Conservation (phyloP, 1,284 basidiomycete genomes). For the Puccinia triticina region DNA sequence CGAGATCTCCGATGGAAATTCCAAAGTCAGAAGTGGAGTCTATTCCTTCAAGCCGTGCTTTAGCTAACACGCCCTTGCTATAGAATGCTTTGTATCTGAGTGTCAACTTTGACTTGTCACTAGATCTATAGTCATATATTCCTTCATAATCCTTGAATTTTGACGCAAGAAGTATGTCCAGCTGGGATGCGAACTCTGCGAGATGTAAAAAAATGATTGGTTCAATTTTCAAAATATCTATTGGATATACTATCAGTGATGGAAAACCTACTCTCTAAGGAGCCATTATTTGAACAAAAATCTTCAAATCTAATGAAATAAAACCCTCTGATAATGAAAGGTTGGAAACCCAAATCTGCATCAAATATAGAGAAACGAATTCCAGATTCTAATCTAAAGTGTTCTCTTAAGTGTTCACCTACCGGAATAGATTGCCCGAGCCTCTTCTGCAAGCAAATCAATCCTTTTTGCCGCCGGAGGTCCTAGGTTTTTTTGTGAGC, state of each 20-base stretch:
- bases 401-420: neutral
- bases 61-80: neutral
- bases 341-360: neutral
- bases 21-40: neutral
- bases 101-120: neutral
- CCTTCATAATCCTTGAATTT: no score
- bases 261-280: no score
- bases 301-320: neutral
- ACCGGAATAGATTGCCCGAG: neutral
- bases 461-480: neutral
- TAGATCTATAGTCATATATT: neutral
- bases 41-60: neutral
- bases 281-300: no score
- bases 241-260: no score
- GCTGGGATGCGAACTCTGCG: no score
- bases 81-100: neutral
- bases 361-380: neutral
- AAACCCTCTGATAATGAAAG: no score
- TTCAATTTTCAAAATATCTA: no score
- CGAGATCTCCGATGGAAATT: neutral
- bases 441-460: neutral
- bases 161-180: no score
- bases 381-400: neutral
- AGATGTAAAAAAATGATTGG: no score
- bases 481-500: neutral